phyloP scores from a whole-genome alignment of 495 filamentous ascomycete species.

The Penicillium coffeae region DNA sequence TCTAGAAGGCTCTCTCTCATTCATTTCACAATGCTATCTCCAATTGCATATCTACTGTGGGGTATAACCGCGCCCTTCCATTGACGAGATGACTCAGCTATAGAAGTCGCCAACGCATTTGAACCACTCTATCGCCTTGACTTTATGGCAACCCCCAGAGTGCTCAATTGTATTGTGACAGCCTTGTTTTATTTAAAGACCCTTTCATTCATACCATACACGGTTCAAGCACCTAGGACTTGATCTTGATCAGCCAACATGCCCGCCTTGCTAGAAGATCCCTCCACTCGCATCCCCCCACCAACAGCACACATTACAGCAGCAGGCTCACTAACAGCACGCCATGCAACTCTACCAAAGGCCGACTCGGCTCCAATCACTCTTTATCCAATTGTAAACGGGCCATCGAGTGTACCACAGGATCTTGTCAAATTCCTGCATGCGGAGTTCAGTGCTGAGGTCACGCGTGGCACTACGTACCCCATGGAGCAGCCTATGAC shows the following conservation, averaged over 20 bases:
- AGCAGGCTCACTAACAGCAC: slow-evolving; percentile 61
- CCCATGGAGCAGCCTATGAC: slow-evolving; percentile 78
- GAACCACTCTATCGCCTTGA: not conserved
- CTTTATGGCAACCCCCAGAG: too few relatives aligned
- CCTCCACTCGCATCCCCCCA: slow-evolving; percentile 50
- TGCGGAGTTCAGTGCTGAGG: slow-evolving; percentile 82
- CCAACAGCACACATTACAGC: slow-evolving; percentile 49
- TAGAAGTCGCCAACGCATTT: not conserved
- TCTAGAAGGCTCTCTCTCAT: too few relatives aligned
- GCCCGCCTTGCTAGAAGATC: slow-evolving; percentile 74
- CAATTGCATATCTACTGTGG: slow-evolving; percentile 5
- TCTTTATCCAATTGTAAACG: slow-evolving; percentile 66
- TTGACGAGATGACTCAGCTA: slow-evolving; percentile 19
- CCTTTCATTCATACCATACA: not conserved
- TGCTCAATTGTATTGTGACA: too few relatives aligned
- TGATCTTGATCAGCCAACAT: slow-evolving; percentile 18
- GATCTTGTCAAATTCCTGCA: slow-evolving; percentile 62
- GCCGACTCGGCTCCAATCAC: slow-evolving; percentile 76
- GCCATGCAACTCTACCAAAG: slow-evolving; percentile 68
- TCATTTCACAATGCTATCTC: not conserved
- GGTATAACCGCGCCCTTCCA: slow-evolving; percentile 14
- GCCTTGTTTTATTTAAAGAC: too few relatives aligned
- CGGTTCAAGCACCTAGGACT: not conserved
- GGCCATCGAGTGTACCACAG: slow-evolving; percentile 57
- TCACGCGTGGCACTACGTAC: slow-evolving; percentile 88